Evolutionary conservation across 2,329 filamentous ascomycete genomes (phyloP), one percentile per base, ranked within the genome.

Genomic region (Polychaeton citri): DNA sequence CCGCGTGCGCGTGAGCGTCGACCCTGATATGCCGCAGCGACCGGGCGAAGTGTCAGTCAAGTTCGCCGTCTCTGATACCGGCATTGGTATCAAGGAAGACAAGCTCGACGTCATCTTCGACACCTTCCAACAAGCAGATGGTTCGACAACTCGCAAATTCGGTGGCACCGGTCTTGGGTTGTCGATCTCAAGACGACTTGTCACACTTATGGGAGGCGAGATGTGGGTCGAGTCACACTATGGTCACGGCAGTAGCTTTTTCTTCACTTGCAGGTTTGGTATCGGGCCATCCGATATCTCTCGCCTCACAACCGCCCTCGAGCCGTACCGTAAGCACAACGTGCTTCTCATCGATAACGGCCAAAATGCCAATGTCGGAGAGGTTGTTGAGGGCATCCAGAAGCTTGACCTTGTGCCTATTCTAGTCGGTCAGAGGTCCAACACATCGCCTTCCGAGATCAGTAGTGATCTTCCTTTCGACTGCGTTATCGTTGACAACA

Each of bases 91-190:
- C 50, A 84, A 88, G 51, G 75, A 81, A 45, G 87, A 96, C 62
- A 96, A 96, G 65, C 73, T 96, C 36, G 86, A 94, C 55, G 69
- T 96, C 46, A 96, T 98, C 55, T 96, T 98, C 61, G 90, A 96
- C 62, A 96, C 88, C 1, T 96, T 96, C 76, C 88, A 95, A 60
- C 90, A 96, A 64, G 90, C 90, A 15, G 90, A 96, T 57, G 88
- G 88, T 24, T 95, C 87, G 21, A 96, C 92, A 59, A 96, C 88
- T 2, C 76, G 87, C 49, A 90, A 92, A 57, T 96, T 96, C 57
- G 88, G 88, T 50, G 88, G 88, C 49, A 96, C 90, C 5, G 88
- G 88, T 48, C 73, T 96, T 7, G 88, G 88, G 47, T 64, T 96
- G 18, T 95, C 88, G 12, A 96, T 96, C 53, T 96, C 88, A 19